phyloP scores from a whole-genome alignment of 2,329 filamentous ascomycete genomes.

The Lachnellula subtilissima region DNA sequence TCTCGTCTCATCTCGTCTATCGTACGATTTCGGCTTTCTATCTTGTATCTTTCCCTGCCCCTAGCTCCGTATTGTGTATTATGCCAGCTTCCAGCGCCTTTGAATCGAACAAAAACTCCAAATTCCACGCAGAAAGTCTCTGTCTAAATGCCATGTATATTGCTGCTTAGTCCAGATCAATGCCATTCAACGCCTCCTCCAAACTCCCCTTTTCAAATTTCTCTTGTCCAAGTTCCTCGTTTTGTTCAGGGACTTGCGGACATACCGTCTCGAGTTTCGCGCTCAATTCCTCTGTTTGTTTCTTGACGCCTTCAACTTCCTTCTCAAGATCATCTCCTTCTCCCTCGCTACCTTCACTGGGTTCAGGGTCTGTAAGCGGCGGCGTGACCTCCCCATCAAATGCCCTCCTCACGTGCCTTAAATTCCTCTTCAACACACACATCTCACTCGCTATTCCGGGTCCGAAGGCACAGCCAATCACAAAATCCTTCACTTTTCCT shows the following conservation, averaged over 20 bases:
- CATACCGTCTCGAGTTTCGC: slow-evolving; percentile 18
- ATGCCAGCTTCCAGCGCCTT: too few species aligned
- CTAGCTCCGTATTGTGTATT: too few species aligned
- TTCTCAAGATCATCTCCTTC: slow-evolving; percentile 18
- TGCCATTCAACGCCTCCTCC: slow-evolving; percentile 28
- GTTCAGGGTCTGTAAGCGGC: slow-evolving; percentile 25
- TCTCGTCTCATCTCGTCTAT: too few species aligned
- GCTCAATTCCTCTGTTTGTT: slow-evolving; percentile 13
- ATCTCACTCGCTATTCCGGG: slow-evolving; percentile 66
- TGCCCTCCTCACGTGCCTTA: slow-evolving; percentile 24
- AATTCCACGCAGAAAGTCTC: too few species aligned
- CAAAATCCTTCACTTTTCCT: slow-evolving; percentile 49
- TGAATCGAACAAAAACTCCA: too few species aligned
- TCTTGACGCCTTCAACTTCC: slow-evolving; percentile 16
- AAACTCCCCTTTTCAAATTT: slow-evolving; percentile 11
- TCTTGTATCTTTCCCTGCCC: too few species aligned
- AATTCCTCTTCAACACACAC: slow-evolving; percentile 52
- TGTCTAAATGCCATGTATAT: too few species aligned
- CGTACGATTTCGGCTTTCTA: too few species aligned
- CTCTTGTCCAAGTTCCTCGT: slow-evolving; percentile 2
- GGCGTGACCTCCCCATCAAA: slow-evolving; percentile 28
- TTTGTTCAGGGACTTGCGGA: slow-evolving; percentile 17
- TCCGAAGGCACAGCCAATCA: slow-evolving; percentile 66
- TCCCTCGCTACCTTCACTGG: slow-evolving; percentile 23
- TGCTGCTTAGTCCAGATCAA: slow-evolving; percentile 28